Conservation (phyloP, 2,329 filamentous ascomycete species). For the Ceratocystis lukuohia region DNA sequence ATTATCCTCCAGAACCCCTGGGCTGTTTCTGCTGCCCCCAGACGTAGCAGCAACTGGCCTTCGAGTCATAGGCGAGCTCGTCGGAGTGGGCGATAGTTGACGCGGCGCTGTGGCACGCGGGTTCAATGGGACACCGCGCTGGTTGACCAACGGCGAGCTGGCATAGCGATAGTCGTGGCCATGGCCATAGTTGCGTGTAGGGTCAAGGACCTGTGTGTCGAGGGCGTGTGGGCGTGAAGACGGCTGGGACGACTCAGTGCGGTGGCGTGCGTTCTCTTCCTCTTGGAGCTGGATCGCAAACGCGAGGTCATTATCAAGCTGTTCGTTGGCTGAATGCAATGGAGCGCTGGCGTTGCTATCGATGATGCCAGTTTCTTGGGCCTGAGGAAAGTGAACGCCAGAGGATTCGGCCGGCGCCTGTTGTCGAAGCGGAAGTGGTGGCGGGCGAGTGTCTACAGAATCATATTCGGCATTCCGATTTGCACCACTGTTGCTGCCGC, state of each 20-base stretch:
- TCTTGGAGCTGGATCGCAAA: constrained; percentile 87
- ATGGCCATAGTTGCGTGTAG: background rate
- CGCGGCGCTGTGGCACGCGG: background rate
- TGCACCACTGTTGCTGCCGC: background rate
- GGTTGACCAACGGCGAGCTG: constrained; percentile 9
- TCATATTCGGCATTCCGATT: too few species aligned
- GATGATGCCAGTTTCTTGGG: constrained; percentile 4
- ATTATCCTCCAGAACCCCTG: background rate
- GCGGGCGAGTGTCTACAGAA: background rate
- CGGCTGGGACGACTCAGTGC: constrained; percentile 37
- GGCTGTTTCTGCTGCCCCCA: background rate
- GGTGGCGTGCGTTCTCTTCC: constrained; percentile 72
- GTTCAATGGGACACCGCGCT: constrained; percentile 15
- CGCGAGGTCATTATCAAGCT: constrained; percentile 78
- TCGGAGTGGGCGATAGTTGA: background rate
- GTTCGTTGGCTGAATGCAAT: constrained; percentile 47
- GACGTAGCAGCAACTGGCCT: background rate
- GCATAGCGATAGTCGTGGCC: background rate
- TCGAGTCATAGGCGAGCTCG: background rate
- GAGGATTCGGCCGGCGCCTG: background rate
- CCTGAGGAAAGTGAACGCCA: background rate
- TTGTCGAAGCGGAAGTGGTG: background rate
- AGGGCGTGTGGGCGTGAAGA: constrained; percentile 27
- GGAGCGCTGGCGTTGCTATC: constrained; percentile 21
- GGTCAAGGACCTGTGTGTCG: constrained; percentile 26